Base-by-base conservation (phyloP, 768 basidiomycete species). In the Russula sp. region DNA sequence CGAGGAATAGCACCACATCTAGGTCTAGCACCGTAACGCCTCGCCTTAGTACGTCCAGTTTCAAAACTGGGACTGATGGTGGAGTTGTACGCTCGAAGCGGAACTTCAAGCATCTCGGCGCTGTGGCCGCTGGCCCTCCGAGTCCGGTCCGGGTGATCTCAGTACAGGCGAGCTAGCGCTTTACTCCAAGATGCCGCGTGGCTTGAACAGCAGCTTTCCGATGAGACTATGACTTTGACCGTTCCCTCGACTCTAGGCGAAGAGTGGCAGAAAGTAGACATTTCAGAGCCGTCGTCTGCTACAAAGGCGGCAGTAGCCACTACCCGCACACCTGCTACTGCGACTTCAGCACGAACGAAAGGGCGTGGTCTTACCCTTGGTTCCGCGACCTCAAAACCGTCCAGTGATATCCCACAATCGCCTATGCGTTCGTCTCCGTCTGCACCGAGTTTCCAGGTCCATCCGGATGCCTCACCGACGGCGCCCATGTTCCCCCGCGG, bases 151-250 rank as follows among this genome's bases (percentile, higher is more conserved):
- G 40, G 81, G 80, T 4, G 87, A 88, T 55, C 70, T 89, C 46
- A 81, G 79, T 8, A 74, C 67, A 36, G 80, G 80, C 2, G 87
- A 88, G 52, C 70, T 89, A 61, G 78, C 5, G 72, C 76, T 36
- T 73, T 89, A 53, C 70, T 88, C 30, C 80, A 82, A 50, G 83
- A 86, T 57, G 83, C 87, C 8, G 82, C 85, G 34, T 69, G 82
- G 59, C 71, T 88, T 53, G 86, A 88, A 75, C 71, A 79, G 70
- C 78, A 77, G 61, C 74, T 89, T 46, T 78, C 77, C 49, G 76
- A 76, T 32, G 84, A 84, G 5, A 79, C 28, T 44, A 57, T 3
- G 42, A 30, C 49, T 28, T 53, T 61, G 54, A 80, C 81, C 22
- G 20, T 61, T 8, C 52, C 40, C 18, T 54, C 61, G 48, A 42